Conservation (phyloP, 306 rosid species). For the Mimosa bimucronata region DNA sequence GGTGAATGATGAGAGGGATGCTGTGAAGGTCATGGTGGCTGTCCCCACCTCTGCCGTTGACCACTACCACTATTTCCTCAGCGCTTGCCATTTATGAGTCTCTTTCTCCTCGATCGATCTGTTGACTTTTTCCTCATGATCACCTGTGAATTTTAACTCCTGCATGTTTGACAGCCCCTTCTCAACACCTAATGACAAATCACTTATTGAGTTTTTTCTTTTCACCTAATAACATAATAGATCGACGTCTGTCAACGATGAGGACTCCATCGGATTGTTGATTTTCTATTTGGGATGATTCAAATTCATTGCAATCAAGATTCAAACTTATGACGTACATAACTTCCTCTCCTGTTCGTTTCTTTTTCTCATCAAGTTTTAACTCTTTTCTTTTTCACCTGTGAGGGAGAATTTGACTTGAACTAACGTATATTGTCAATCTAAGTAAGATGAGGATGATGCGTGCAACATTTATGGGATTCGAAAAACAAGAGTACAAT, state of each 20-base stretch:
- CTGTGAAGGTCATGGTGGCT: constrained; percentile 82
- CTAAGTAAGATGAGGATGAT: constrained; percentile 21
- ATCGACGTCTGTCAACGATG: neutral
- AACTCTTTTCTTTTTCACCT: neutral
- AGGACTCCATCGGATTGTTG: neutral
- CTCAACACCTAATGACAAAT: neutral
- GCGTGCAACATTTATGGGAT: constrained; percentile 6
- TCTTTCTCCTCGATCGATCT: neutral
- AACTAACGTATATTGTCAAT: constrained; percentile 3
- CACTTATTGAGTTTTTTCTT: too few species aligned
- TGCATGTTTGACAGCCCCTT: neutral
- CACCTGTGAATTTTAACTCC: neutral
- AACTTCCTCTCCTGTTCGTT: too few species aligned
- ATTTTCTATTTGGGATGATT: neutral
- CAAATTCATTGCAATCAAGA: neutral
- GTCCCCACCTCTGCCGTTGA: constrained; percentile 70
- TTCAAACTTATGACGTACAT: neutral
- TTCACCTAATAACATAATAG: neutral
- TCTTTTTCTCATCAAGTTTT: neutral
- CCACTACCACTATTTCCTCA: constrained; percentile 53
- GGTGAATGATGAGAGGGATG: constrained; percentile 53
- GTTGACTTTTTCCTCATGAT: constrained; percentile 27
- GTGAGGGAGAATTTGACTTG: neutral
- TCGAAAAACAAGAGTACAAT: constrained; percentile 24
- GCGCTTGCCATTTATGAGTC: constrained; percentile 28